Evolutionary conservation across 2,329 filamentous ascomycete genomes (phyloP), one percentile per base, ranked within the genome.

Genomic region (Botryosphaeria dothidea): DNA sequence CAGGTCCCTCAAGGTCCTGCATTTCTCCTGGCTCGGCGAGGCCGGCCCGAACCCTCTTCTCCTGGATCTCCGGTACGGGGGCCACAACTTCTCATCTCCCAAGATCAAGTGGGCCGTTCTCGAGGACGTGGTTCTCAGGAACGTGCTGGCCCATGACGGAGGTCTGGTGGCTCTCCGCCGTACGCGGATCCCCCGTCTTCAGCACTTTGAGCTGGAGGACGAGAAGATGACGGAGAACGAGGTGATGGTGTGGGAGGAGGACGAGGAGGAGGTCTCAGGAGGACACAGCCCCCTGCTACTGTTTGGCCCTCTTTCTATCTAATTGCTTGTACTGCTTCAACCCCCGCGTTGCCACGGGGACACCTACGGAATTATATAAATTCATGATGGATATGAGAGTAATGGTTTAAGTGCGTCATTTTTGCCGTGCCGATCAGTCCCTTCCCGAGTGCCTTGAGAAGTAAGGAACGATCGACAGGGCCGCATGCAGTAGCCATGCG

Each of bases 1-100:
- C 11, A 38, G 21, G 15, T 48, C 56, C 3, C 64, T 65, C 6
- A 25, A 29, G n/a, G 38, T 21, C n/a, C 31, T 65, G 13, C 21
- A 29, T n/a, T 65, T 61, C 36, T 41, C 46, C 5, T 65, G 64
- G 64, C 13, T 65, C 3, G 64, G 57, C 17, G 3, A 27, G 6
- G 21, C 38, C 5, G 64, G 64, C 25, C 64, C 64, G 2, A 65
- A 48, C 31, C 64, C 64, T 1, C 57, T 65, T n/a, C 19, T 65
- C 3, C 49, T 65, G 2, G 57, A 61, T 41, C 9, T 48, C 21
- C 25, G 38, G n/a, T 57, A 48, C 41, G 45, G 61, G 17, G 49
- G 49, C 3, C 19, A 34, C n/a, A 54, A 63, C 48, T 63, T 62
- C 45, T 38, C 27, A 19, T n/a, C 62, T 23, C 38, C 25, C 4